phyloP scores from a whole-genome alignment of 148 eudicot species.

The Chenopodium formosanum region DNA sequence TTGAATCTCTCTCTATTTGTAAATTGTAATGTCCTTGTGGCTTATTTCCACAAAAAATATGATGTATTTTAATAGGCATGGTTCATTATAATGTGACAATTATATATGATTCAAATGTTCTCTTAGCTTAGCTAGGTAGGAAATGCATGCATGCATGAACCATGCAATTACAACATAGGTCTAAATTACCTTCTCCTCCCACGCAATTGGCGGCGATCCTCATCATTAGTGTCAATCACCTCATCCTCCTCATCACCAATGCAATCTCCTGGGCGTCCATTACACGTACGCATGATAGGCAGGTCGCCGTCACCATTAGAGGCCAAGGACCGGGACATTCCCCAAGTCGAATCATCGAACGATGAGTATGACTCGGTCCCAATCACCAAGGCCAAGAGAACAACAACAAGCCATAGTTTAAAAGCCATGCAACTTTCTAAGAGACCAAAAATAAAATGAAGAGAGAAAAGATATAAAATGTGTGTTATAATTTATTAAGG shows the following conservation, averaged over 20 bases:
- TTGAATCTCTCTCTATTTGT: no score
- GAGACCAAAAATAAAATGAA: background rate
- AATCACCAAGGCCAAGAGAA: constrained; percentile 25
- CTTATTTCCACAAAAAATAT: no score
- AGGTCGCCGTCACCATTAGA: constrained; percentile 15
- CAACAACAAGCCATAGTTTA: constrained; percentile 24
- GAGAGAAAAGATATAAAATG: background rate
- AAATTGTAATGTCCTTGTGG: no score
- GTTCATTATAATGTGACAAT: background rate
- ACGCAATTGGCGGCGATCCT: constrained; percentile 25
- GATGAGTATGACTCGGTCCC: constrained; percentile 25
- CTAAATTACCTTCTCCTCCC: constrained; percentile 9
- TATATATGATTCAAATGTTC: background rate
- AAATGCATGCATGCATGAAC: background rate
- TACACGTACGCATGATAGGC: constrained; percentile 23
- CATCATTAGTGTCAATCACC: constrained; percentile 29
- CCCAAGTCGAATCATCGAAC: constrained; percentile 23
- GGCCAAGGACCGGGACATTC: constrained; percentile 6
- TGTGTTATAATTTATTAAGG: background rate
- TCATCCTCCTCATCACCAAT: constrained; percentile 34
- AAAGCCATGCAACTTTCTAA: constrained; percentile 31
- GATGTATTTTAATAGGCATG: background rate
- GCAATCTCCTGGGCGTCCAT: constrained; percentile 33
- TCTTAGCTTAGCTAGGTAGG: background rate
- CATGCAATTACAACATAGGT: background rate